A percentile compares a stretch with the other conserved stretches of the same genome.
Conservation (phyloP, 2,329 filamentous ascomycete genomes). For the Lizonia empirigonia region DNA sequence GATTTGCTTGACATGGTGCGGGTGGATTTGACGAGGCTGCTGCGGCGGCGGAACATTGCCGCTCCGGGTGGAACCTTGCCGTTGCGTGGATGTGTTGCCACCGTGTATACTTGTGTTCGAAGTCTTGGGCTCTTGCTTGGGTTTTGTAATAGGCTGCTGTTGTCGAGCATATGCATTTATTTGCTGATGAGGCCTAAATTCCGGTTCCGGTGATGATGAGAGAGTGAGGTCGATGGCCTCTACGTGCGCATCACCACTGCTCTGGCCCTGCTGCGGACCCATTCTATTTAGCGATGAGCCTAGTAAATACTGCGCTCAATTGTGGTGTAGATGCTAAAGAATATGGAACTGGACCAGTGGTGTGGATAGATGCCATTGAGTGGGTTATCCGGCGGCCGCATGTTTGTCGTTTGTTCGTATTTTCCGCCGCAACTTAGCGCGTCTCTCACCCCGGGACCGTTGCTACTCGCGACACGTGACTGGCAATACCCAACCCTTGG, state of each 20-base stretch:
- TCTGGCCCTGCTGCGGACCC: slow-evolving; percentile 1
- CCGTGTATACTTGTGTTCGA: neutral
- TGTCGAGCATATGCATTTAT: slow-evolving; percentile 11
- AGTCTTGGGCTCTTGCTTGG: slow-evolving; percentile 16
- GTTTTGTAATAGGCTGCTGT: slow-evolving; percentile 8
- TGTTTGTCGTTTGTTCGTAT: too few species aligned
- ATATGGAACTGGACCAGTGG: neutral
- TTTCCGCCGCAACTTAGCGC: neutral
- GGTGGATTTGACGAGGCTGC: slow-evolving; percentile 24
- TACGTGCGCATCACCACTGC: neutral
- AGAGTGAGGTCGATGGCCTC: slow-evolving; percentile 35
- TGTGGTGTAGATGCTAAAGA: neutral
- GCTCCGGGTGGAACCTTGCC: slow-evolving; percentile 3
- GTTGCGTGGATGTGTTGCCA: slow-evolving; percentile 5
- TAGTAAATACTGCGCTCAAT: too few species aligned
- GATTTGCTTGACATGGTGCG: slow-evolving; percentile 36
- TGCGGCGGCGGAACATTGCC: slow-evolving; percentile 4
- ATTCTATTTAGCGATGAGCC: neutral
- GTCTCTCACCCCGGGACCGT: slow-evolving; percentile 3
- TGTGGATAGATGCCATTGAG: neutral
- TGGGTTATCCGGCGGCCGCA: neutral
- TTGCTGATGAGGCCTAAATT: slow-evolving; percentile 10
- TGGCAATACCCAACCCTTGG: neutral
- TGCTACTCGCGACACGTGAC: slow-evolving; percentile 4
- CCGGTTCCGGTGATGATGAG: slow-evolving; percentile 34